Evolutionary conservation across 2,329 filamentous ascomycete genomes (phyloP).

Genomic region (Samsoniella hepiali): DNA sequence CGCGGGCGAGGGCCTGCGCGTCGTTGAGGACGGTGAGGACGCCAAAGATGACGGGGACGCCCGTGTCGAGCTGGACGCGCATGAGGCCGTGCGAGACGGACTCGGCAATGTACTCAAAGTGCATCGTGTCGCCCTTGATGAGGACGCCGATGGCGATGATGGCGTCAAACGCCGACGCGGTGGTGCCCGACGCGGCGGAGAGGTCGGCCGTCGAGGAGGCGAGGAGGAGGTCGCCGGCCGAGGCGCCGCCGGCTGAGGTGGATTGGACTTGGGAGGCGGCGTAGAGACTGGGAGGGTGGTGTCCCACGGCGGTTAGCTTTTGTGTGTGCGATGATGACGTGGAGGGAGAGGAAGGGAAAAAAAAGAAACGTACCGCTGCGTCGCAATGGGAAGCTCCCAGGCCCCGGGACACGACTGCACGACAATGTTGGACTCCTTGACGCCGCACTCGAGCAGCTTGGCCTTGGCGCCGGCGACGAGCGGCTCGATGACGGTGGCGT

Average conservation of each 20-base stretch:
- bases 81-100: constrained; percentile 88
- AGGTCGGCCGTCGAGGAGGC: constrained; percentile 67
- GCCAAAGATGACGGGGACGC: constrained; percentile 88
- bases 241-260: constrained; percentile 56
- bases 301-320: no score
- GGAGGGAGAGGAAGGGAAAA: constrained; percentile 7
- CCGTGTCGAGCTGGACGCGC: constrained; percentile 86
- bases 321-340: not conserved
- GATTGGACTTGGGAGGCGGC: constrained; percentile 83
- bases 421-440: constrained; percentile 83
- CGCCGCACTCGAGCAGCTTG: constrained; percentile 73
- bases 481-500: constrained; percentile 79
- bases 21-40: constrained; percentile 85
- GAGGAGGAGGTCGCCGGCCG: constrained; percentile 76
- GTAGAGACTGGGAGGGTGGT: constrained; percentile 59
- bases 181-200: constrained; percentile 38
- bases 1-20: constrained; percentile 80
- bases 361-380: constrained; percentile 64
- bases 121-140: constrained; percentile 99
- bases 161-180: constrained; percentile 76
- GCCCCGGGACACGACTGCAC: constrained; percentile 87
- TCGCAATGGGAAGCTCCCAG: constrained; percentile 90
- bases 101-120: constrained; percentile 98
- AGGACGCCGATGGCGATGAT: constrained; percentile 93
- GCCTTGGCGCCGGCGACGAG: constrained; percentile 78